These are phyloP conservation scores for Penicillium pulvis DNA, from an alignment of 495 filamentous ascomycete genomes.

Conservation along the genomic window DNA sequence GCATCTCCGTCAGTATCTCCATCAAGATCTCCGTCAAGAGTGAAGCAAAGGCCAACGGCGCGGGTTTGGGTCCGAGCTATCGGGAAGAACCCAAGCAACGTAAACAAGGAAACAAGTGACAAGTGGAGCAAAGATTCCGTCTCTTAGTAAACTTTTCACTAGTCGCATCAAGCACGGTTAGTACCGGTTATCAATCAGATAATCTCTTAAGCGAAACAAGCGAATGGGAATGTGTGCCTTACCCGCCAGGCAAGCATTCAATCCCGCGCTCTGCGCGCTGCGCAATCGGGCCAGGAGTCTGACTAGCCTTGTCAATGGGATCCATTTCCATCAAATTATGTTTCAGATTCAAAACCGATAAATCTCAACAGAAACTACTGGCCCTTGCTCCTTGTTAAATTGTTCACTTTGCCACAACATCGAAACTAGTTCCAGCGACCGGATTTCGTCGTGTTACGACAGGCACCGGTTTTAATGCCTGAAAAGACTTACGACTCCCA, in stretches of 20 bases:
- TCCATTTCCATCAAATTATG: no score
- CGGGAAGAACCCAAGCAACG: background rate
- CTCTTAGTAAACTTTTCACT: background rate
- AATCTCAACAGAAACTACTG: no score
- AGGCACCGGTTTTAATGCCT: no score
- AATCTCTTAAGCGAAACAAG: constrained; percentile 4
- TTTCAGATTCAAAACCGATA: no score
- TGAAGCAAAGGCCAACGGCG: background rate
- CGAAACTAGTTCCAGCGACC: no score
- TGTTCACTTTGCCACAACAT: no score
- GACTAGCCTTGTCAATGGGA: no score
- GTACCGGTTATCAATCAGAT: constrained; percentile 4
- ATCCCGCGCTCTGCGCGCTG: background rate
- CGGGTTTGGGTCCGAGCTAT: background rate
- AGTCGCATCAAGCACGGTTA: background rate
- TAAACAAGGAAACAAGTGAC: background rate
- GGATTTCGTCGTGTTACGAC: no score
- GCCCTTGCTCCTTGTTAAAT: no score
- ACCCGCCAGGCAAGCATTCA: background rate
- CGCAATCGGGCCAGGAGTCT: no score
- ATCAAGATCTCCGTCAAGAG: background rate
- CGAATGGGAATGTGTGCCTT: background rate
- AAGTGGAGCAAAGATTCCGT: background rate
- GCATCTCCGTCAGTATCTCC: background rate
- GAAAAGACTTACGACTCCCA: no score